phyloP scores from a whole-genome alignment of 768 basidiomycete species.

The Pulveroboletus frians region DNA sequence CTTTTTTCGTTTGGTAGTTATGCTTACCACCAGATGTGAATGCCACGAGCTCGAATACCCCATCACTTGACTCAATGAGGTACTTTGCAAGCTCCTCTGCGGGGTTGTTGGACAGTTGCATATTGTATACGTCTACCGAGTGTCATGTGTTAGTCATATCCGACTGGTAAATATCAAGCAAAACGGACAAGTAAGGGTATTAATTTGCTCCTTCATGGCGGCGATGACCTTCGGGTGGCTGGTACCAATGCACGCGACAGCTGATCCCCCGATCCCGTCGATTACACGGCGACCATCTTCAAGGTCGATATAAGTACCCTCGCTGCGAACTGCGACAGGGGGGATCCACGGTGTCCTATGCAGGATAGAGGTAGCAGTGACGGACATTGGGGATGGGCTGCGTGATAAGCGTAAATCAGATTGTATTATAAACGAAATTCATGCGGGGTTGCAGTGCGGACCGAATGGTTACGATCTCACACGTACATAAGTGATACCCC shows the following conservation, averaged over 20 bases:
- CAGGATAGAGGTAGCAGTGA: slow-evolving; percentile 39
- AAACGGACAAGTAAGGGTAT: slow-evolving; percentile 67
- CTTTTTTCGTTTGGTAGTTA: background rate
- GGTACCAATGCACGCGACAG: slow-evolving; percentile 75
- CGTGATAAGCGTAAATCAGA: background rate
- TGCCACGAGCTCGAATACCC: slow-evolving; percentile 66
- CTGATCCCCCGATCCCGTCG: slow-evolving; percentile 83
- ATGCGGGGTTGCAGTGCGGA: background rate
- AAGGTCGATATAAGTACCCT: slow-evolving; percentile 69
- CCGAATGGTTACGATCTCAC: background rate
- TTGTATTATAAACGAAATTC: background rate
- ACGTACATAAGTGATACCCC: background rate
- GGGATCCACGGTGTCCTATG: slow-evolving; percentile 72
- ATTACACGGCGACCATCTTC: slow-evolving; percentile 65
- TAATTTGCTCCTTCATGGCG: slow-evolving; percentile 76
- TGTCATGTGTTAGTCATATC: background rate
- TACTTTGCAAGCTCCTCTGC: slow-evolving; percentile 73
- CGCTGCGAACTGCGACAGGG: slow-evolving; percentile 57
- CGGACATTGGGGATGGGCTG: slow-evolving; percentile 13
- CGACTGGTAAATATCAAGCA: background rate
- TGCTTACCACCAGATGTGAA: slow-evolving; percentile 71
- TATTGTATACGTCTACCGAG: slow-evolving; percentile 72
- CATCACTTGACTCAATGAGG: slow-evolving; percentile 60
- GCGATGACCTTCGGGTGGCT: slow-evolving; percentile 65
- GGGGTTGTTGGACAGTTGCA: slow-evolving; percentile 76